Conservation (phyloP, 2,329 filamentous ascomycete genomes). For the Scedosporium apiospermum region DNA sequence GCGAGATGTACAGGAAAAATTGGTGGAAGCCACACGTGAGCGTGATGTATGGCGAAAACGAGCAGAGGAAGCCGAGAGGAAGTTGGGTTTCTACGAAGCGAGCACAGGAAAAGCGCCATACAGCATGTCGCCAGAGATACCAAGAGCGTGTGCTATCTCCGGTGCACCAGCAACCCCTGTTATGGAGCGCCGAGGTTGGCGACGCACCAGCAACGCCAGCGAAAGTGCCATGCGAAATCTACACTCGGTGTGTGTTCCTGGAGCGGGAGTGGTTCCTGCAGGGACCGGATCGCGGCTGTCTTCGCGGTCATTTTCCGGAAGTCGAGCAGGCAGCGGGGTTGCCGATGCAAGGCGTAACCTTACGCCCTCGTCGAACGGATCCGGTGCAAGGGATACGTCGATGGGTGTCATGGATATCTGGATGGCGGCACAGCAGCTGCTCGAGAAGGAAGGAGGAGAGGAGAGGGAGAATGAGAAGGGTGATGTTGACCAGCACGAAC, state of each 20-base stretch:
- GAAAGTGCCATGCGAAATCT: neutral
- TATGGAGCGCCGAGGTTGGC: neutral
- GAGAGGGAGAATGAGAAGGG: neutral
- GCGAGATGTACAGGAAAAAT: conserved; percentile 27
- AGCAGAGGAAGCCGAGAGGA: conserved; percentile 46
- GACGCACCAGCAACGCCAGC: neutral
- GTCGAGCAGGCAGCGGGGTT: neutral
- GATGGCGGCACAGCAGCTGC: conserved; percentile 21
- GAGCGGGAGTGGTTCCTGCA: neutral
- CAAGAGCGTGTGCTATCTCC: neutral
- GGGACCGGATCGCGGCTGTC: neutral
- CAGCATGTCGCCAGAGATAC: too few species aligned
- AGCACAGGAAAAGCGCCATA: neutral
- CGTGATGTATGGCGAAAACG: conserved; percentile 41
- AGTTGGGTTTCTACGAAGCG: conserved; percentile 35
- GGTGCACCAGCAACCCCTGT: neutral
- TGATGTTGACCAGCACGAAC: neutral
- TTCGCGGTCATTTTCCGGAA: neutral
- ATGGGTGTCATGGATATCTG: conserved; percentile 19
- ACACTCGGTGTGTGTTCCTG: neutral
- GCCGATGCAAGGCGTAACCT: neutral
- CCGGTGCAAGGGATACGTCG: neutral
- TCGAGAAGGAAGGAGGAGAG: conserved; percentile 14
- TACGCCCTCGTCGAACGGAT: neutral
- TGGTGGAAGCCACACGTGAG: conserved; percentile 16